Base-by-base conservation (phyloP, 2,329 filamentous ascomycete species). In the Beauveria varroae region DNA sequence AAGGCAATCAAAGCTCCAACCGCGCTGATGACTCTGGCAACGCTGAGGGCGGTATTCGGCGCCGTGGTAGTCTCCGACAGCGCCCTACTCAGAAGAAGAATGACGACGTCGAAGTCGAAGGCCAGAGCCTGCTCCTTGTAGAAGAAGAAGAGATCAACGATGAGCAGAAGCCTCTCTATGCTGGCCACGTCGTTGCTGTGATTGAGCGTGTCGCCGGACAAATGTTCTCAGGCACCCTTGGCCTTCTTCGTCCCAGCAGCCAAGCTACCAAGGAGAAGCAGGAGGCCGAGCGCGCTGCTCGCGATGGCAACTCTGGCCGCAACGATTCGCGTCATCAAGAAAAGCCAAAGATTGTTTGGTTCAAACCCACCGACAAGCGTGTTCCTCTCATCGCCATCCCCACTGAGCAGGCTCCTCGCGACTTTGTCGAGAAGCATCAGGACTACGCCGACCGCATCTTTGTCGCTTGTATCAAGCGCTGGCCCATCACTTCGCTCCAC, bases 341-440 rank as follows among this genome's bases (percentile, higher is more conserved):
- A 66, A 97, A 97, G 78, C 95, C 95, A 65, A 99, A 99, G 86
- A 99, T 99, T 76, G 95, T 99, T 47, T 99, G 95, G 95, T 99
- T 99, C 81, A 99, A 99, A 81, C 95, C 95, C 62, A 99, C 95
- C 1, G 95, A 99, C 78, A 98, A 99, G 84, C 91, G 95, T 71
- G 95, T 99, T 53, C 95, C 95, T 55, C 81, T 99, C 66, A 99
- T 99, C 74, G 95, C 95, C 59, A 99, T 99, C 66, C 95, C 95
- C 1, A 99, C 95, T 3, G 95, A 99, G 75, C 95, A 99, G 77
- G 95, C 95, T 9, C 95, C 95, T 22, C 89, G 92, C 41, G 95
- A 98, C 76, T 99, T 99, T 69, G 95, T 99, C 30, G 95, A 99
- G 79, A 96, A 95, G 76, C 95, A 99, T 74, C 91, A 96, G 74